A percentile compares a stretch with the other conserved stretches of the same genome.
phyloP scores from a whole-genome alignment of 306 rosid species.

The Fagus crenata region DNA sequence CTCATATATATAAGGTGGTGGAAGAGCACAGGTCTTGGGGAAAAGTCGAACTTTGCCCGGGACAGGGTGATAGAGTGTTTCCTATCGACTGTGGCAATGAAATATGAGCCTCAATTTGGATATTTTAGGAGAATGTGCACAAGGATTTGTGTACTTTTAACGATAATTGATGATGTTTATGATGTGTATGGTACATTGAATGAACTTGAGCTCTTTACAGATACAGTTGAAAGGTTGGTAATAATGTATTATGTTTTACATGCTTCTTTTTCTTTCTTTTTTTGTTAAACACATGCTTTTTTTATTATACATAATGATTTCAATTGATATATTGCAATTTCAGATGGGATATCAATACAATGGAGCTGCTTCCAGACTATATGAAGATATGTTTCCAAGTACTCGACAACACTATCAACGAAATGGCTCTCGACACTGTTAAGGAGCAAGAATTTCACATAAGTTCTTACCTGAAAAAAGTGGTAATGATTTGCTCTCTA shows the following conservation, averaged over 20 bases:
- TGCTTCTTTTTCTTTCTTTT: too few relatives aligned
- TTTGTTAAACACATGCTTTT: too few relatives aligned
- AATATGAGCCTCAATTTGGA: slow-evolving; percentile 4
- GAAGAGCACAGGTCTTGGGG: slow-evolving; percentile 2
- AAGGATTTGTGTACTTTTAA: not conserved
- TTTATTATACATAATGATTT: too few relatives aligned
- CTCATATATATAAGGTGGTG: slow-evolving; percentile 8
- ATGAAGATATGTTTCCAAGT: slow-evolving; percentile 24
- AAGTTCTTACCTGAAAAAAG: slow-evolving; percentile 3
- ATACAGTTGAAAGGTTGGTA: not conserved
- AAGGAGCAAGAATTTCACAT: not conserved
- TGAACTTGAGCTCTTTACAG: not conserved
- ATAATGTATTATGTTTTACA: too few relatives aligned
- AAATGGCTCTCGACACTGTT: not conserved
- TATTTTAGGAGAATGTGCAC: not conserved
- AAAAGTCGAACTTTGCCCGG: slow-evolving; percentile 22
- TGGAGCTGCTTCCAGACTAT: slow-evolving; percentile 21
- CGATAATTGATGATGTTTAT: slow-evolving; percentile 1
- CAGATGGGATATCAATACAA: slow-evolving; percentile 25
- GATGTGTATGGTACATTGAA: not conserved
- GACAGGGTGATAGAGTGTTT: slow-evolving; percentile 10
- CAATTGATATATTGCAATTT: not conserved
- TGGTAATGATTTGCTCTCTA: not conserved
- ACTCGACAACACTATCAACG: not conserved
- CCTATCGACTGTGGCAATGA: not conserved